Conservation (phyloP, 225 moss, liverwort and hornwort genomes). For the Physcomitrellopsis africana region DNA sequence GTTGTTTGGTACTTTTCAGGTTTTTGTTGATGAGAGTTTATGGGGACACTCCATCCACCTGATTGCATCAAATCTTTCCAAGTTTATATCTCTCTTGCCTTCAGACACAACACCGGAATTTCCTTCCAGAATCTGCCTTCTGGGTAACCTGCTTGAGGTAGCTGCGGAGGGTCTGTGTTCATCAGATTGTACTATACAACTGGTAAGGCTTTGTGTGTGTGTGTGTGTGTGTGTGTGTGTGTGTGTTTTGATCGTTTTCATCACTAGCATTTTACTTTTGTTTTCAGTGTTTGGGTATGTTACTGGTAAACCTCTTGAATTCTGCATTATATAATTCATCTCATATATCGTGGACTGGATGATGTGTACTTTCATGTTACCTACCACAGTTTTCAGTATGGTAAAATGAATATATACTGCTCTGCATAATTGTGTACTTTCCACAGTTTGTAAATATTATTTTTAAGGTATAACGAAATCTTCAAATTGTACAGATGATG, state of each 20-base stretch:
- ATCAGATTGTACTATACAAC: constrained; percentile 62
- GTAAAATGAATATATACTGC: too few species aligned
- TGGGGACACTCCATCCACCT: constrained; percentile 87
- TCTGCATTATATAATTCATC: not conserved
- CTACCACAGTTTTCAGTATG: too few species aligned
- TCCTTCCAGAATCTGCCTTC: constrained; percentile 83
- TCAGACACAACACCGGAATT: constrained; percentile 66
- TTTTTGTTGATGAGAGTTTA: constrained; percentile 78
- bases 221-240: not conserved
- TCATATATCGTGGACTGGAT: constrained; percentile 8
- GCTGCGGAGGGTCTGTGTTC: constrained; percentile 70
- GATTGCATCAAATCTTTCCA: constrained; percentile 66
- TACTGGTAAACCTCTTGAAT: constrained; percentile 8
- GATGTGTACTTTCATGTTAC: constrained; percentile 8
- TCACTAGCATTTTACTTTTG: constrained; percentile 1
- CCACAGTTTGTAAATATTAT: too few species aligned
- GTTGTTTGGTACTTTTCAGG: constrained; percentile 51
- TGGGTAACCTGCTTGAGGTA: constrained; percentile 92
- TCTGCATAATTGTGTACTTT: too few species aligned
- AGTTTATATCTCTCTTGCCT: constrained; percentile 68
- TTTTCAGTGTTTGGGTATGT: constrained; percentile 5
- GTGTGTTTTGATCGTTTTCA: not conserved
- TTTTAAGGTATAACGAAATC: too few species aligned
- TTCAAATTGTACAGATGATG: too few species aligned
- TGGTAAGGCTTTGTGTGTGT: constrained; percentile 50